Base-by-base conservation (phyloP, 805 yeast genomes). In the Candida palmyrensis region DNA sequence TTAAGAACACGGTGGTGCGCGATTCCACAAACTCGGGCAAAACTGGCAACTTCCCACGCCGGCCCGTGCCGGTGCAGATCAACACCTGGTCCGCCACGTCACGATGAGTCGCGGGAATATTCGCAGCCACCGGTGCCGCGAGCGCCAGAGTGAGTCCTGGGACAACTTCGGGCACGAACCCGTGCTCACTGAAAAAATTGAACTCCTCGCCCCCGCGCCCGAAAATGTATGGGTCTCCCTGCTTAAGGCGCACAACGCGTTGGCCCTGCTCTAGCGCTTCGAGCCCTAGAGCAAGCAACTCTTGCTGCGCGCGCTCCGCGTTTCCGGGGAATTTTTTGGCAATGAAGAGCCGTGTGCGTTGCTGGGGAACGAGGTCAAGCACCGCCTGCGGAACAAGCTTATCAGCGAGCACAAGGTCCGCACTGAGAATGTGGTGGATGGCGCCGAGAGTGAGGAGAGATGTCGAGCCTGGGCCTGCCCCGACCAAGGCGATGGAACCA, bases 161-260 rank as follows among this genome's bases (percentile, higher is more conserved):
- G 8, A 90, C 51, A 2, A 90, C 96, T 4, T 55, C 46, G 11
- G 96, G 95, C 13, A 55, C 66, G 46, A 49, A 86, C 0, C 95
- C 96, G 46, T 81, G 73, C 15, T 66, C 47, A 18, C 68, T 49
- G 57, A 90, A 90, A 52, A 67, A 89, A 7, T 75, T 47, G 53
- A 57, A 85, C 50, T 90, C 97, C 59, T 90, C 97, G 25, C 96
- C 96, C 27, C 97, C 97, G 42, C 97, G 76, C 3, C 97, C 97
- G 54, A 86, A 90, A 20, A 90, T 84, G 56, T 87, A 90, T 7
- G 97, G 97, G 55, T 90, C 97, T 21, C 97, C 97, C 59, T 90
- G 97, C 56, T 90, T 90, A 44, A 90, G 70, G 38, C 97, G 68
- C 3, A 90, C 94, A 1, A 90, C 96, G 36, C 75, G 77, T 47